These are phyloP conservation scores for Penicillium longicatenatum DNA, from an alignment of 495 filamentous ascomycete genomes.

Conservation along the genomic window DNA sequence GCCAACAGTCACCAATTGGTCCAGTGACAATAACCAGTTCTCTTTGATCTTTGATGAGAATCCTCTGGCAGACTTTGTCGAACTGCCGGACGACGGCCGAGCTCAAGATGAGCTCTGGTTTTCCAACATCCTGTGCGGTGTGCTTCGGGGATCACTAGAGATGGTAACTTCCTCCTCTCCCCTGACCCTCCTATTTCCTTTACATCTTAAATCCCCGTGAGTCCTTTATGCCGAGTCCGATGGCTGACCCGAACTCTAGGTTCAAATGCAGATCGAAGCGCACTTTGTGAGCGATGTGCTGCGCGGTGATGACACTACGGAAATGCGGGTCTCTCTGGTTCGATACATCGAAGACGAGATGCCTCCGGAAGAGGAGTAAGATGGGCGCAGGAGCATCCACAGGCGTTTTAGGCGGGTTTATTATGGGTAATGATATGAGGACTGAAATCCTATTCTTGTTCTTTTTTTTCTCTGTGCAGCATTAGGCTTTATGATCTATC, in stretches of 20 bases:
- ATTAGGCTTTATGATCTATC: constrained; percentile 37
- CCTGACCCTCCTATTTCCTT: not conserved
- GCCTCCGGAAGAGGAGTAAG: constrained; percentile 89
- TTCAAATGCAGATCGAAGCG: constrained; percentile 98
- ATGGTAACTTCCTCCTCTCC: constrained; percentile 63
- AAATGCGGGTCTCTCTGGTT: constrained; percentile 92
- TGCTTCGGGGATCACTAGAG: constrained; percentile 86
- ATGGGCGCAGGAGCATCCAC: constrained; percentile 1
- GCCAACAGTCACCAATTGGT: constrained; percentile 95
- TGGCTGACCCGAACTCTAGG: constrained; percentile 48
- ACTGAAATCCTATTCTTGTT: constrained; percentile 6
- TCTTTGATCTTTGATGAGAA: constrained; percentile 97
- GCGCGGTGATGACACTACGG: constrained; percentile 91
- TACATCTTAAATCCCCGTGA: not conserved
- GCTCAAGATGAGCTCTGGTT: constrained; percentile 98
- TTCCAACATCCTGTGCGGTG: constrained; percentile 94
- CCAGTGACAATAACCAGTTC: constrained; percentile 93
- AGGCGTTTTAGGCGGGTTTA: constrained; percentile 19
- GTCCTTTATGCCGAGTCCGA: constrained; percentile 17
- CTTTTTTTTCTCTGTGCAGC: constrained; percentile 1
- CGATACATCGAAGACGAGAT: constrained; percentile 98
- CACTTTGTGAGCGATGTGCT: constrained; percentile 96
- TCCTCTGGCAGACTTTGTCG: constrained; percentile 94
- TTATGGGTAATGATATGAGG: constrained; percentile 6
- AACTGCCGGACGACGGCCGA: constrained; percentile 91